Percentiles rank a stretch among this genome's conserved stretches.
Conservation (phyloP, 2,329 filamentous ascomycete genomes). For the Claviceps africana region DNA sequence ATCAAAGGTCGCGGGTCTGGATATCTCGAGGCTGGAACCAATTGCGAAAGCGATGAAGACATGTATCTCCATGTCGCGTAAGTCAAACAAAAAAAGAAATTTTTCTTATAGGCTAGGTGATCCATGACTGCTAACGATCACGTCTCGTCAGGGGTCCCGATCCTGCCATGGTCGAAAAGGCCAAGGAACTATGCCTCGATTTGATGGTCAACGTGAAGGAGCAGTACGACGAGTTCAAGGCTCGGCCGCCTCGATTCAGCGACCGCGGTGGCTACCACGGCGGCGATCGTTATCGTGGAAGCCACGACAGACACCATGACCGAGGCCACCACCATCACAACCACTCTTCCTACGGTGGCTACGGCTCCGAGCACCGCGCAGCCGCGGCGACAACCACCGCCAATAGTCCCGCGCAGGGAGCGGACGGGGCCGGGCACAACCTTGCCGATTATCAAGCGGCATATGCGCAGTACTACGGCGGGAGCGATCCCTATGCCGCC, state of each 20-base stretch:
- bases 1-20: slow-evolving; percentile 95
- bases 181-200: slow-evolving; percentile 79
- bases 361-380: slow-evolving; percentile 14
- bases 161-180: slow-evolving; percentile 68
- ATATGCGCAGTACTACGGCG: slow-evolving; percentile 70
- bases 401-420: slow-evolving; percentile 23
- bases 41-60: slow-evolving; percentile 79
- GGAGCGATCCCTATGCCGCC: slow-evolving; percentile 70
- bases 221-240: slow-evolving; percentile 86
- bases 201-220: slow-evolving; percentile 74
- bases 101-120: neutral
- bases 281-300: slow-evolving; percentile 18
- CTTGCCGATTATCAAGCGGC: slow-evolving; percentile 58
- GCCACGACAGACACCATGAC: slow-evolving; percentile 16
- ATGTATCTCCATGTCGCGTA: slow-evolving; percentile 97
- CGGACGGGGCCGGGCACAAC: slow-evolving; percentile 14
- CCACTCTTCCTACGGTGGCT: slow-evolving; percentile 16
- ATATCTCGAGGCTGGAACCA: slow-evolving; percentile 81
- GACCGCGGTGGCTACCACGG: slow-evolving; percentile 24
- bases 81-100: too few species aligned
- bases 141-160: slow-evolving; percentile 62
- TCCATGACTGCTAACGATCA: slow-evolving; percentile 1
- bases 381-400: slow-evolving; percentile 22
- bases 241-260: slow-evolving; percentile 55
- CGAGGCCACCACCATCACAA: slow-evolving; percentile 16